Evolutionary conservation across 495 filamentous ascomycete genomes (phyloP).

Genomic region (Penicillium crystallinum): DNA sequence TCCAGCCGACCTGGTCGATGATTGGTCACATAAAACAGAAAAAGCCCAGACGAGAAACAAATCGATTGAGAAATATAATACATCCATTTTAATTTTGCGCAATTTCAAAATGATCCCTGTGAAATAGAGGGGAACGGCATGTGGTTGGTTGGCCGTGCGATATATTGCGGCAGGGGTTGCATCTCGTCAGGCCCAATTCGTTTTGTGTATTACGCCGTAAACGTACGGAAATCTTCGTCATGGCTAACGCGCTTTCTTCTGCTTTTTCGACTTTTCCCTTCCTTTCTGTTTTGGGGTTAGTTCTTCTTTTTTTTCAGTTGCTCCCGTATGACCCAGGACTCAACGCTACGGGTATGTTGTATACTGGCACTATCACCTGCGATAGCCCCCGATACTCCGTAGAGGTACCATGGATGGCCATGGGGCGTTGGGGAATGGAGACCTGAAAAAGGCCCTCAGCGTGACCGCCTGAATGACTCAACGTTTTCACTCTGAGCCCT

Average conservation of each 20-base stretch:
- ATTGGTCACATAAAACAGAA: slow-evolving; percentile 22
- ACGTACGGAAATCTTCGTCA: slow-evolving; percentile 12
- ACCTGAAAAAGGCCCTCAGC: not conserved
- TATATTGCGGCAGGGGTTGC: slow-evolving; percentile 27
- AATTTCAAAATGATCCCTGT: slow-evolving; percentile 19
- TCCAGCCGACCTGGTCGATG: slow-evolving; percentile 9
- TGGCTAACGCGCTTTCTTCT: slow-evolving; percentile 13
- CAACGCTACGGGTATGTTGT: not conserved
- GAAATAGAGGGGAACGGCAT: slow-evolving; percentile 16
- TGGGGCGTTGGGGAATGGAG: not conserved
- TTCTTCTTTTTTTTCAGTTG: not conserved
- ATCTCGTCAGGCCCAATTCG: slow-evolving; percentile 19
- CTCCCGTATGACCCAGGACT: not conserved
- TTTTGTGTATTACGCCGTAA: slow-evolving; percentile 22
- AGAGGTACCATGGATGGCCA: not conserved
- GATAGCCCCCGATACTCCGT: not conserved
- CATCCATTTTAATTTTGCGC: not conserved
- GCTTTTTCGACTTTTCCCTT: slow-evolving; percentile 6
- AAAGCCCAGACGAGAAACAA: not conserved
- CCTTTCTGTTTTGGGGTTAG: slow-evolving; percentile 7
- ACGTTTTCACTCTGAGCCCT: not conserved
- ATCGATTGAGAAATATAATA: not conserved
- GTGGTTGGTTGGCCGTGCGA: slow-evolving; percentile 28
- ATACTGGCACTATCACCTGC: not conserved
- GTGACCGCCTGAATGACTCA: not conserved